Evolutionary conservation across 139 green algal species (phyloP).

Genomic region (Micractinium sp.): DNA sequence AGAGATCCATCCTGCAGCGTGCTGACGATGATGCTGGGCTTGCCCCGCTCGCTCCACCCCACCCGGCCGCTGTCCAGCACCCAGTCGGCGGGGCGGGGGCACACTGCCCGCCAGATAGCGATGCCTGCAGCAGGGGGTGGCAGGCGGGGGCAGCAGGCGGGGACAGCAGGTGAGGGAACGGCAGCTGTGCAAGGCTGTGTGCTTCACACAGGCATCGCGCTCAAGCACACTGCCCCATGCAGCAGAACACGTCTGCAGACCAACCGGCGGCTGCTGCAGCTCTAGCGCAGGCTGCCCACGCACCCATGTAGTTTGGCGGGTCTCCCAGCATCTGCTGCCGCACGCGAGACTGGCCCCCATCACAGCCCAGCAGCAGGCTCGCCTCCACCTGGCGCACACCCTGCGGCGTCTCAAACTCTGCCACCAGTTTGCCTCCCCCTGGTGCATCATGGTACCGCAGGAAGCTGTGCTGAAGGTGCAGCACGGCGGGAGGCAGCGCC

Average conservation of each 20-base stretch:
- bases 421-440: background rate
- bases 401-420: background rate
- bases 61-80: too few species aligned
- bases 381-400: background rate
- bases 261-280: too few species aligned
- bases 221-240: too few species aligned
- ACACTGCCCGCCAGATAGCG: conserved; percentile 20
- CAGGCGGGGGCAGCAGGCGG: background rate
- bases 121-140: background rate
- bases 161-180: too few species aligned
- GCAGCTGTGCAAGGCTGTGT: too few species aligned
- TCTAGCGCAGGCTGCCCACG: background rate
- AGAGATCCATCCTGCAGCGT: too few species aligned
- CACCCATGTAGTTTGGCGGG: background rate
- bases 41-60: too few species aligned
- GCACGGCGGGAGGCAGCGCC: background rate
- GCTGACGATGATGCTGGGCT: too few species aligned
- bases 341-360: background rate
- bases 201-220: too few species aligned
- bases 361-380: background rate
- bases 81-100: too few species aligned
- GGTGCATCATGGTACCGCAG: background rate
- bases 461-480: conserved; percentile 18
- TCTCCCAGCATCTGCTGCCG: conserved; percentile 6
- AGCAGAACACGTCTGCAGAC: too few species aligned